Conservation (phyloP, 2,329 filamentous ascomycete species). For the Chaetomiaceae sp. region DNA sequence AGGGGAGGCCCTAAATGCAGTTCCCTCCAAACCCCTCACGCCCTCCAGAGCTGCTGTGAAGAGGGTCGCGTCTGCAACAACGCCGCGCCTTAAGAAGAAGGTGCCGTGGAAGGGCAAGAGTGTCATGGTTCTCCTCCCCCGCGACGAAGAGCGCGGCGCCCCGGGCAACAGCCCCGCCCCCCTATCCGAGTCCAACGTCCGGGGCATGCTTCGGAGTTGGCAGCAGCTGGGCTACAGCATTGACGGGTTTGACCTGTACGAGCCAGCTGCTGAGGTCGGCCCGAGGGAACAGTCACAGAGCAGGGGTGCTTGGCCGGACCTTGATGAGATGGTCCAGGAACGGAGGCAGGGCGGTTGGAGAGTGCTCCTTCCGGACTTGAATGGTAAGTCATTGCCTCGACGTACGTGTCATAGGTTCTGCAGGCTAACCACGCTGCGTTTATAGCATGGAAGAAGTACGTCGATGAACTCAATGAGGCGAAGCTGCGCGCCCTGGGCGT, state of each 20-base stretch:
- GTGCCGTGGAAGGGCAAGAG: slow-evolving; percentile 70
- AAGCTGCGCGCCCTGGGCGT: slow-evolving; percentile 91
- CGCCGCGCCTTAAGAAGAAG: slow-evolving; percentile 62
- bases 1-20: slow-evolving; percentile 15
- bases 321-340: slow-evolving; percentile 52
- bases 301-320: slow-evolving; percentile 60
- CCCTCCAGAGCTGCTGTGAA: slow-evolving; percentile 29
- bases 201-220: slow-evolving; percentile 59
- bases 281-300: slow-evolving; percentile 53
- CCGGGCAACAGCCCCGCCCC: slow-evolving; percentile 48
- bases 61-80: slow-evolving; percentile 34
- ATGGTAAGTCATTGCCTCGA: slow-evolving; percentile 37
- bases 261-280: slow-evolving; percentile 35
- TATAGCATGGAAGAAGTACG: slow-evolving; percentile 66
- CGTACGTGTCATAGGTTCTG: slow-evolving; percentile 11
- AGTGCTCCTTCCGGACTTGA: slow-evolving; percentile 65
- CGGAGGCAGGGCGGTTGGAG: slow-evolving; percentile 46
- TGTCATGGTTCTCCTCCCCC: slow-evolving; percentile 63
- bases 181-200: slow-evolving; percentile 49
- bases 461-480: slow-evolving; percentile 76
- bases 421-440: too few relatives aligned
- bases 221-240: slow-evolving; percentile 63
- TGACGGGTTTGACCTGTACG: slow-evolving; percentile 60
- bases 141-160: slow-evolving; percentile 59
- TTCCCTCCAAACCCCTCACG: slow-evolving; percentile 20